Percentiles rank a stretch among this genome's conserved stretches.
Conservation (phyloP, 306 rosid genomes). For the Coriaria nepalensis region DNA sequence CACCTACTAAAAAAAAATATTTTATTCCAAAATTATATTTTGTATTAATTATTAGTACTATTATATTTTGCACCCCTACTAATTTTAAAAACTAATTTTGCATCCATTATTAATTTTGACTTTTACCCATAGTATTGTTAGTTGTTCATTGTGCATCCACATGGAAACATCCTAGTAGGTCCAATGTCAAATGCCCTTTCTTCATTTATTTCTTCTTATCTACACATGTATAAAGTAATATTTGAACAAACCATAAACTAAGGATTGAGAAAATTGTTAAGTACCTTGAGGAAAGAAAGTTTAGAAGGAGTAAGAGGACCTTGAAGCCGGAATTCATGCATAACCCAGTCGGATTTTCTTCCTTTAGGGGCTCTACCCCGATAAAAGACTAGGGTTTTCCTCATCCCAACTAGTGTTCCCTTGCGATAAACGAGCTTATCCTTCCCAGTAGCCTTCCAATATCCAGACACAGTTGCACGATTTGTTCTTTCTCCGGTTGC, state of each 20-base stretch:
- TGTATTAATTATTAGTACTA: too few relatives aligned
- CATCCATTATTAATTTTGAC: too few relatives aligned
- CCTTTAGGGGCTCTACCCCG: constrained; percentile 91
- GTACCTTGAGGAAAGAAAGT: constrained; percentile 44
- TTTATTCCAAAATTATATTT: too few relatives aligned
- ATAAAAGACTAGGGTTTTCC: constrained; percentile 78
- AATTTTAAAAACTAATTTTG: too few relatives aligned
- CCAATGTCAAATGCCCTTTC: too few relatives aligned
- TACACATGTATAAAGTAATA: too few relatives aligned
- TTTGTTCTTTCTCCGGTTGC: constrained; percentile 79
- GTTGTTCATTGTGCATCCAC: too few relatives aligned
- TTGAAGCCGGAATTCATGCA: constrained; percentile 79
- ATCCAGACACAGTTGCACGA: constrained; percentile 69
- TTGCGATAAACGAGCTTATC: constrained; percentile 44
- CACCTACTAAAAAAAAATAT: too few relatives aligned
- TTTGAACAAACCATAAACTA: not conserved
- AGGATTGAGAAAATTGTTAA: not conserved
- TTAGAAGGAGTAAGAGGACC: constrained; percentile 40
- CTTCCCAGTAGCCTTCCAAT: constrained; percentile 91
- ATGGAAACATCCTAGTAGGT: too few relatives aligned
- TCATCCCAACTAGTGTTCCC: constrained; percentile 67
- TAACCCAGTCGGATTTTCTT: constrained; percentile 72
- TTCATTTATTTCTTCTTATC: not conserved
- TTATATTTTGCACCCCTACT: too few relatives aligned
- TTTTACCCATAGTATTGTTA: too few relatives aligned